These are phyloP conservation scores for Mesembryanthemum crystallinum DNA, from an alignment of 148 eudicot genomes.

Conservation along the genomic window DNA sequence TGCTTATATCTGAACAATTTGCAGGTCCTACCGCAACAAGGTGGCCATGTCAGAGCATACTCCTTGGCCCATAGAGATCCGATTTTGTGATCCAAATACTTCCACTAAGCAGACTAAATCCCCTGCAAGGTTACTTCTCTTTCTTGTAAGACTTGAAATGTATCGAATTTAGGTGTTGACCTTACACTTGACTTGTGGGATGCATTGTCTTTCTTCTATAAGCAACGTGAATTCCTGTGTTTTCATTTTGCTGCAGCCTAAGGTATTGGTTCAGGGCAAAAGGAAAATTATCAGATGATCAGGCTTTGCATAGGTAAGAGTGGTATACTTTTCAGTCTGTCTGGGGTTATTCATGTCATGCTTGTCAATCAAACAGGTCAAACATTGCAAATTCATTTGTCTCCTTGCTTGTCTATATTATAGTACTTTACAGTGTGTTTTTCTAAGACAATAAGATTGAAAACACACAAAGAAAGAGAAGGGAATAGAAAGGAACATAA, in stretches of 20 bases:
- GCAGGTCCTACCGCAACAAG: slow-evolving; percentile 92
- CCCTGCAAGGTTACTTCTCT: slow-evolving; percentile 65
- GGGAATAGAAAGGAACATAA: no score
- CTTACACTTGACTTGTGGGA: background rate
- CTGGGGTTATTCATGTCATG: slow-evolving; percentile 1
- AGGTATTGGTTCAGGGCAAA: slow-evolving; percentile 90
- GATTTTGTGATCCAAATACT: slow-evolving; percentile 77
- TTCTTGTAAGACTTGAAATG: slow-evolving; percentile 11
- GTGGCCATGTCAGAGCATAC: slow-evolving; percentile 50
- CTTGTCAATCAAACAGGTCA: background rate
- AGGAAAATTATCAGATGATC: slow-evolving; percentile 95
- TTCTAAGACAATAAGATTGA: no score
- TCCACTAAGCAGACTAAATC: slow-evolving; percentile 67
- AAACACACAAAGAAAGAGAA: no score
- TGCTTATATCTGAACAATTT: slow-evolving; percentile 14
- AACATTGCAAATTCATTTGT: background rate
- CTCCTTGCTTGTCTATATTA: background rate
- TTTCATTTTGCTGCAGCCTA: slow-evolving; percentile 46
- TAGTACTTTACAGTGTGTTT: background rate
- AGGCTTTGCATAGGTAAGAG: slow-evolving; percentile 92
- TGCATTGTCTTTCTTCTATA: background rate
- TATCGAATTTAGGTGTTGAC: background rate
- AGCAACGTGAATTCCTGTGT: background rate
- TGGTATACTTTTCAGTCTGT: background rate
- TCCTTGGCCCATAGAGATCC: slow-evolving; percentile 89